Evolutionary conservation across 257 asterid genomes (phyloP).

Genomic region (Gentiana dahurica): DNA sequence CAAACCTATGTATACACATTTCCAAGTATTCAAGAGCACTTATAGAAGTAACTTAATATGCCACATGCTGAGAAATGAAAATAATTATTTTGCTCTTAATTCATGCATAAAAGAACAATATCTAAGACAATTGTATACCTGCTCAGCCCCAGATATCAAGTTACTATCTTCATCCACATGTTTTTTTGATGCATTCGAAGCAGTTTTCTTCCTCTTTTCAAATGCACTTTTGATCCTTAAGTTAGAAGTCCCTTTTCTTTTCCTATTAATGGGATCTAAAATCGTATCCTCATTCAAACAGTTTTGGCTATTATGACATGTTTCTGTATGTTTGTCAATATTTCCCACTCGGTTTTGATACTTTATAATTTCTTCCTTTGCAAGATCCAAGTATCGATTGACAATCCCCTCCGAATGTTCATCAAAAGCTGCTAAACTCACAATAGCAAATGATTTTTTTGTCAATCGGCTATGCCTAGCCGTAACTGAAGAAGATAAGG

Average conservation of each 20-base stretch:
- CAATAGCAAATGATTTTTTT: neutral
- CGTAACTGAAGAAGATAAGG: neutral
- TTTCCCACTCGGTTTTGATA: neutral
- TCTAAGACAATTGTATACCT: too few species aligned
- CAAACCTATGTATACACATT: too few species aligned
- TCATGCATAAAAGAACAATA: too few species aligned
- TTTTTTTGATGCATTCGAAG: too few species aligned
- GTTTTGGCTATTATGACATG: neutral
- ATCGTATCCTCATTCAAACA: neutral
- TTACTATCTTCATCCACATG: too few species aligned
- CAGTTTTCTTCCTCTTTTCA: neutral
- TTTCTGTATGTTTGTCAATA: neutral
- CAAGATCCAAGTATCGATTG: neutral
- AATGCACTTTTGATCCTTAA: neutral
- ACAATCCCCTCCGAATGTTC: neutral
- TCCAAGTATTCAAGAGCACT: too few species aligned
- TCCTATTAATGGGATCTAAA: neutral
- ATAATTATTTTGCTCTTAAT: too few species aligned
- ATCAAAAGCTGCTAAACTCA: neutral
- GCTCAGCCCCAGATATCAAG: too few species aligned
- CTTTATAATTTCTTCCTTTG: neutral
- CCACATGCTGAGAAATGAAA: too few species aligned
- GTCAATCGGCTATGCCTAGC: neutral
- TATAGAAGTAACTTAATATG: too few species aligned
- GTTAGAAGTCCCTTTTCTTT: neutral